Conservation (phyloP, 1,284 basidiomycete genomes). For the Thecaphora frezii region DNA sequence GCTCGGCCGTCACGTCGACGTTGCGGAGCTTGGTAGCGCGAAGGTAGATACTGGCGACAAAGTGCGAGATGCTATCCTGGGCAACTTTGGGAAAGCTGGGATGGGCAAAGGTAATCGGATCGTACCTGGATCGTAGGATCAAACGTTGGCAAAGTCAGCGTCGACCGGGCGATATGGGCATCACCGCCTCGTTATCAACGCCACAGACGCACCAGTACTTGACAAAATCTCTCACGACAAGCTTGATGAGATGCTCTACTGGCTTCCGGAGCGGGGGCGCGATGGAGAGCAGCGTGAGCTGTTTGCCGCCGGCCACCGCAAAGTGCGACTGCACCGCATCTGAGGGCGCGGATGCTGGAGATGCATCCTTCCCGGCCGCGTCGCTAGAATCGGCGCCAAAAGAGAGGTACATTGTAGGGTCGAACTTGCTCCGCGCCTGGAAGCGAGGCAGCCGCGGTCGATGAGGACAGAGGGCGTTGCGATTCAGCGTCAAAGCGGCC, state of each 20-base stretch:
- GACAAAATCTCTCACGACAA: constrained; percentile 48
- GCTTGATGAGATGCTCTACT: constrained; percentile 28
- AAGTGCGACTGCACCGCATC: neutral
- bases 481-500: no score
- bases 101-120: constrained; percentile 42
- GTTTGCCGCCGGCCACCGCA: constrained; percentile 3
- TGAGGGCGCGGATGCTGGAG: neutral
- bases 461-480: no score
- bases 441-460: neutral
- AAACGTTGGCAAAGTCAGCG: neutral
- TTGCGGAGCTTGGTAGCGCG: constrained; percentile 23
- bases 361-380: neutral
- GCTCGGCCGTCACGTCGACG: constrained; percentile 39
- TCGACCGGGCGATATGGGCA: neutral
- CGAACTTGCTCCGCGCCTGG: constrained; percentile 11
- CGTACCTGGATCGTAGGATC: constrained; percentile 18
- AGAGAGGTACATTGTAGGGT: constrained; percentile 30
- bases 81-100: constrained; percentile 40
- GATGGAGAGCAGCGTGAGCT: constrained; percentile 22
- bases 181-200: neutral
- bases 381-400: neutral
- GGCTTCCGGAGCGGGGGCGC: constrained; percentile 26
- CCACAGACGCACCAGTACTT: constrained; percentile 22
- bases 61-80: constrained; percentile 40
- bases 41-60: constrained; percentile 35